These are phyloP conservation scores for Pseudisothecium myosuroides DNA, from an alignment of 225 moss, liverwort and hornwort genomes.

Conservation along the genomic window DNA sequence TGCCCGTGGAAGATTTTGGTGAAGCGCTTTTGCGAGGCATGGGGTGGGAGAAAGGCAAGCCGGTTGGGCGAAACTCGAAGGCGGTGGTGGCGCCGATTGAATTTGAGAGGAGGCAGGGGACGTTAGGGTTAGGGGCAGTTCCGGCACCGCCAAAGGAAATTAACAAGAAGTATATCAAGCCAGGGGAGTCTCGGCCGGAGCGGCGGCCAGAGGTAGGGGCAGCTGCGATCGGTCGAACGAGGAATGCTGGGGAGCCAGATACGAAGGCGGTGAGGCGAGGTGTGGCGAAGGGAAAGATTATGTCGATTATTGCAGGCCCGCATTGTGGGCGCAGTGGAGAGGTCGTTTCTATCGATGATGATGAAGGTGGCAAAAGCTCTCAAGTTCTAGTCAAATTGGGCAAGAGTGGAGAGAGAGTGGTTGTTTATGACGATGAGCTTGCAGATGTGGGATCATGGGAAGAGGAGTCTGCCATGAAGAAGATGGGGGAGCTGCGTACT, in stretches of 20 bases:
- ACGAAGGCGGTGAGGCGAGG: background rate
- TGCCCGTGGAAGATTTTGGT: conserved; percentile 82
- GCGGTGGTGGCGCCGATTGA: conserved; percentile 48
- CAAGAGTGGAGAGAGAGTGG: background rate
- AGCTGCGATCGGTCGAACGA: background rate
- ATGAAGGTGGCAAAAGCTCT: background rate
- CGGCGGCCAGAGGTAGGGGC: background rate
- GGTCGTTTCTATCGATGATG: background rate
- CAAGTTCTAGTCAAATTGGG: background rate
- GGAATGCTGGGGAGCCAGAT: background rate
- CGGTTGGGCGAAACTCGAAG: conserved; percentile 66
- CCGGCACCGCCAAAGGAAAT: conserved; percentile 44
- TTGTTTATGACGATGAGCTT: background rate
- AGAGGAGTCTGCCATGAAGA: background rate
- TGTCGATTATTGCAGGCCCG: background rate
- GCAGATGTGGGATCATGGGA: background rate
- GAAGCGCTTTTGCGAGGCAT: conserved; percentile 83
- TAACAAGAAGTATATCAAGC: conserved; percentile 51
- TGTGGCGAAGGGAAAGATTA: background rate
- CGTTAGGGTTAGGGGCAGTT: conserved; percentile 61
- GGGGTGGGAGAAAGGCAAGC: conserved; percentile 98
- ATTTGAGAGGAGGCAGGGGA: conserved; percentile 48
- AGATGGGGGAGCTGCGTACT: background rate
- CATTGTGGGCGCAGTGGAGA: background rate
- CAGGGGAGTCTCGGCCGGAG: conserved; percentile 46